phyloP scores from a whole-genome alignment of 768 basidiomycete species.

The Lentinula sp. region DNA sequence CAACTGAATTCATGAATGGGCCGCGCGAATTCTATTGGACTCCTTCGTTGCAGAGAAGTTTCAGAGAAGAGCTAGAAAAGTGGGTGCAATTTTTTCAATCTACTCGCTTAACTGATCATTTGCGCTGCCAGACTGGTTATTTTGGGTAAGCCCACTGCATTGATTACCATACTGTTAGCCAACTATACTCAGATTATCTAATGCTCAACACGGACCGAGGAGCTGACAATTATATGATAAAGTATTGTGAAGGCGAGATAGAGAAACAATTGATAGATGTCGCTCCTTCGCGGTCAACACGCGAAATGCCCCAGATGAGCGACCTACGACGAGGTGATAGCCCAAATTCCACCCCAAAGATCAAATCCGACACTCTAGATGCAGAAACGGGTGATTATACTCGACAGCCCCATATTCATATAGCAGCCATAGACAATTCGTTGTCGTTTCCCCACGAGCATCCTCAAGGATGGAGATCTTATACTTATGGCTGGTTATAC shows the following conservation, averaged over 20 bases:
- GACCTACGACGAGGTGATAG: conserved; percentile 43
- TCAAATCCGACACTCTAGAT: conserved; percentile 29
- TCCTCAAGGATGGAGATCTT: conserved; percentile 72
- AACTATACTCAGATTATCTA: conserved; percentile 57
- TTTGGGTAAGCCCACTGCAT: conserved; percentile 45
- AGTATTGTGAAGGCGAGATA: conserved; percentile 77
- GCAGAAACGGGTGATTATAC: conserved; percentile 38
- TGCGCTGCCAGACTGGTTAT: conserved; percentile 61
- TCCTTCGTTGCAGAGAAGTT: conserved; percentile 68
- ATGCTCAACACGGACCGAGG: conserved; percentile 91
- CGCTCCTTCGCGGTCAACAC: conserved; percentile 65
- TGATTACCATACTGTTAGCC: background rate
- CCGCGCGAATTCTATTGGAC: conserved; percentile 80
- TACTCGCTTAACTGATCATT: conserved; percentile 11
- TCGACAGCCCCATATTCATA: conserved; percentile 76
- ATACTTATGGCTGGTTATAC: conserved; percentile 86
- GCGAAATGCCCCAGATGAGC: conserved; percentile 69
- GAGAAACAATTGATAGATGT: conserved; percentile 71
- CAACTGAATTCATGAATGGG: conserved; percentile 48
- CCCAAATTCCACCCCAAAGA: conserved; percentile 19
- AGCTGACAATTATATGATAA: conserved; percentile 72
- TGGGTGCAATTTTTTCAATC: conserved; percentile 24
- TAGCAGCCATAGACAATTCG: conserved; percentile 92
- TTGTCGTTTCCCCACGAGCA: conserved; percentile 90
- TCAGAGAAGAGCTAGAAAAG: conserved; percentile 87